Evolutionary conservation across 2,329 filamentous ascomycete genomes (phyloP).

Genomic region (Sarocladium oryzae): DNA sequence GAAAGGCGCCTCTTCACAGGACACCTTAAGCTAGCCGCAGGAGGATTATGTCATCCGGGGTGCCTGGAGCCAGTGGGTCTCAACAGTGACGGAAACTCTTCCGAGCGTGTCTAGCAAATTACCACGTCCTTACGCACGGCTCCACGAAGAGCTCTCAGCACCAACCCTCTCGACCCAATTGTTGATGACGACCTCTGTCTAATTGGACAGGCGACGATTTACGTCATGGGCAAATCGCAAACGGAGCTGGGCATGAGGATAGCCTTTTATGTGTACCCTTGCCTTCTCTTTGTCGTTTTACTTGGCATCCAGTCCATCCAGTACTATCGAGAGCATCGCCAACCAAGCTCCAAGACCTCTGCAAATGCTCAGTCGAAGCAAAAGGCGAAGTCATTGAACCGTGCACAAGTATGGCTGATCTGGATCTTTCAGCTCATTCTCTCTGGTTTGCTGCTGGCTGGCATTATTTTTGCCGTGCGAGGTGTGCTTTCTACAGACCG

Average conservation of each 20-base stretch:
- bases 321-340: slow-evolving; percentile 28
- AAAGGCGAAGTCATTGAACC: slow-evolving; percentile 16
- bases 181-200: neutral
- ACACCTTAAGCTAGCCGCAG: too few relatives aligned
- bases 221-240: slow-evolving; percentile 26
- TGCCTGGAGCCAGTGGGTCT: too few relatives aligned
- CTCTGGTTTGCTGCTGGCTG: slow-evolving; percentile 26
- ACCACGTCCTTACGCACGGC: too few relatives aligned
- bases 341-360: slow-evolving; percentile 18
- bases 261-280: slow-evolving; percentile 36
- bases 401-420: slow-evolving; percentile 19
- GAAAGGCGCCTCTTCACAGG: too few relatives aligned
- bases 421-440: slow-evolving; percentile 29
- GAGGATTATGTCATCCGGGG: too few relatives aligned
- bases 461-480: slow-evolving; percentile 24
- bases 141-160: too few relatives aligned
- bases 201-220: neutral
- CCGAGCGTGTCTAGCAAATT: too few relatives aligned
- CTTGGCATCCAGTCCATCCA: slow-evolving; percentile 29
- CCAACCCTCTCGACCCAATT: neutral
- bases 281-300: slow-evolving; percentile 29
- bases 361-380: slow-evolving; percentile 22
- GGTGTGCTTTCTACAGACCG: slow-evolving; percentile 25
- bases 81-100: too few relatives aligned
- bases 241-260: slow-evolving; percentile 25